Evolutionary conservation across 202 grass and related monocot genomes (phyloP).

Genomic region (Schoenoplectus triqueter): DNA sequence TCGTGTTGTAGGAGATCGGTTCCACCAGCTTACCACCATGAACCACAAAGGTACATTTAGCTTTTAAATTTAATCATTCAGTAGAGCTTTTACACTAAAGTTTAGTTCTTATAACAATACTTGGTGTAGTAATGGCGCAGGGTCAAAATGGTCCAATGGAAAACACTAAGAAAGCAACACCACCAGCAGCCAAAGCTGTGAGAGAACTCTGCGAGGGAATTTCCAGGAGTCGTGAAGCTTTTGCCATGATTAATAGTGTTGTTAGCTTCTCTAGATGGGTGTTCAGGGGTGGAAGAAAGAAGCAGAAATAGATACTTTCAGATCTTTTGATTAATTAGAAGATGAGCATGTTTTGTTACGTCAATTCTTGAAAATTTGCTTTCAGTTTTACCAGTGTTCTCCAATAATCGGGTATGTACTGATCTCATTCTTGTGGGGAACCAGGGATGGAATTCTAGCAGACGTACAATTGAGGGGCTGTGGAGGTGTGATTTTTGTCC

Average conservation of each 20-base stretch:
- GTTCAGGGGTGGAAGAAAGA: conserved; percentile 31
- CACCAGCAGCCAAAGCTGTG: conserved; percentile 52
- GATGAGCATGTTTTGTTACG: background rate
- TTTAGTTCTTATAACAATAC: conserved; percentile 19
- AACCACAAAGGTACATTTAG: conserved; percentile 46
- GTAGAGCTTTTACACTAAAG: background rate
- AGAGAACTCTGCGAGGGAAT: conserved; percentile 62
- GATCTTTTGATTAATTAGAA: background rate
- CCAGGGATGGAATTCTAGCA: background rate
- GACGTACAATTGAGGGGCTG: background rate
- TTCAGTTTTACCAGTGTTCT: background rate
- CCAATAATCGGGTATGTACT: background rate
- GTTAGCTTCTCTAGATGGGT: conserved; percentile 49
- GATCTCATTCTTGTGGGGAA: background rate
- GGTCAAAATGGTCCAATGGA: conserved; percentile 39
- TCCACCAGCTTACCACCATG: conserved; percentile 42
- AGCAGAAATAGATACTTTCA: conserved; percentile 5
- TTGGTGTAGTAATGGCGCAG: conserved; percentile 45
- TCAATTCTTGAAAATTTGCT: background rate
- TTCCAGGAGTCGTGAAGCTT: conserved; percentile 45
- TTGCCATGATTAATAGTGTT: conserved; percentile 50
- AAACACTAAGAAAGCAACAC: conserved; percentile 32
- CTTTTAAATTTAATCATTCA: background rate
- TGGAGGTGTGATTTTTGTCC: background rate
- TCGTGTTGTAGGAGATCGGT: conserved; percentile 58